Evolutionary conservation across 1,284 basidiomycete genomes (phyloP), one percentile per base, ranked within the genome.

Genomic region (Ganoderma multipileum): DNA sequence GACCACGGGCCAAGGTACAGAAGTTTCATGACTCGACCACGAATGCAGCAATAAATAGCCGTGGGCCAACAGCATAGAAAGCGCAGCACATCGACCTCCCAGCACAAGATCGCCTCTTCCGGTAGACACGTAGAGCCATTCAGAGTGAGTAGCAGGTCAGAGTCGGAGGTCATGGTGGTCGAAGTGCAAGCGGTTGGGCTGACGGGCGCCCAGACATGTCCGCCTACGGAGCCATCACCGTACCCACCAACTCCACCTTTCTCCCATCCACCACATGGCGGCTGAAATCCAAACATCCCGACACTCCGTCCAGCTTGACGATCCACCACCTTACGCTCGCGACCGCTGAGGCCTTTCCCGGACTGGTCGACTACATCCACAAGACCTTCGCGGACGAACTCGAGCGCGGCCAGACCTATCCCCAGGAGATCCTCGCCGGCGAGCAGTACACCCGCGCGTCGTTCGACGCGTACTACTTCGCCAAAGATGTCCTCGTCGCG

Each of bases 401-500:
- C 14, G 89, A 89, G 61, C 85, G 88, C 75, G 95, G 96, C 0
- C 79, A 83, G 73, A 95, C 95, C 5, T 97, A 97, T 79, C 95
- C 95, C 0, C 95, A 96, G 77, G 92, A 95, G 74, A 74, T 77
- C 59, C 68, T 74, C 6, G 70, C 75, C 14, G 78, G 77, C 14
- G 80, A 82, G 78, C 83, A 76, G 69, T 87, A 83, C 80, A 87
- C 81, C 64, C 82, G 84, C 14, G 81, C 85, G 16, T 81, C 83
- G 4, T 96, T 95, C 79, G 85, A 86, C 63, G 81, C 80, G 4
- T 96, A 95, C 79, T 96, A 91, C 78, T 91, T 95, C 74, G 87
- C 87, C 3, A 89, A 86, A 16, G 92, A 94, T 73, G 90, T 93
- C 0, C 86, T 97, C 71, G 79, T 97, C 59, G 95, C 89, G 0